Evolutionary conservation across 2,329 filamentous ascomycete species (phyloP).

Genomic region (Penicillium sp.): DNA sequence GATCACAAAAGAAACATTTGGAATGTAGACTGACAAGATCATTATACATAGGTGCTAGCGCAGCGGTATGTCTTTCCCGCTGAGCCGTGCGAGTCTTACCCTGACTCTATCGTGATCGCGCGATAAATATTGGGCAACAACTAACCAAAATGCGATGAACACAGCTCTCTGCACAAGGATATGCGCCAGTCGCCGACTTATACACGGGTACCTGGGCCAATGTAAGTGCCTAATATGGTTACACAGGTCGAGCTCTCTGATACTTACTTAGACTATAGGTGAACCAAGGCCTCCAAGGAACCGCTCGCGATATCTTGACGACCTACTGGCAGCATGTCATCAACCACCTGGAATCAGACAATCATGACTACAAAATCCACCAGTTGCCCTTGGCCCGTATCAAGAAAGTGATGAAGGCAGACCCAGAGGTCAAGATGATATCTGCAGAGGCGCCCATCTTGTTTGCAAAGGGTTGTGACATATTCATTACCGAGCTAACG

Average conservation of each 20-base stretch:
- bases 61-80: slow-evolving; percentile 55
- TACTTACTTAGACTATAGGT: slow-evolving; percentile 58
- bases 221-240: slow-evolving; percentile 53
- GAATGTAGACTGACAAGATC: slow-evolving; percentile 10
- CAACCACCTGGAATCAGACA: slow-evolving; percentile 88
- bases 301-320: slow-evolving; percentile 94
- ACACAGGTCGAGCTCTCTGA: background rate
- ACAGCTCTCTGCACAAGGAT: slow-evolving; percentile 81
- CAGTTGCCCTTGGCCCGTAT: slow-evolving; percentile 96
- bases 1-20: background rate
- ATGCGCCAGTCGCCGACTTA: slow-evolving; percentile 82
- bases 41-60: slow-evolving; percentile 59
- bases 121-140: background rate
- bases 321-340: slow-evolving; percentile 99
- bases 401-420: slow-evolving; percentile 99
- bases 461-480: slow-evolving; percentile 97
- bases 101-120: background rate
- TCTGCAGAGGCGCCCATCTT: slow-evolving; percentile 96
- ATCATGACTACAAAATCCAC: slow-evolving; percentile 97
- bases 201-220: slow-evolving; percentile 96
- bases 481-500: slow-evolving; percentile 97
- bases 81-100: background rate
- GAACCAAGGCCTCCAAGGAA: slow-evolving; percentile 88
- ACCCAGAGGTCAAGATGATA: slow-evolving; percentile 99
- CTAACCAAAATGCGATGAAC: slow-evolving; percentile 24